Conservation (phyloP, 148 eudicot genomes). For the Vaccinium vitisidaea region DNA sequence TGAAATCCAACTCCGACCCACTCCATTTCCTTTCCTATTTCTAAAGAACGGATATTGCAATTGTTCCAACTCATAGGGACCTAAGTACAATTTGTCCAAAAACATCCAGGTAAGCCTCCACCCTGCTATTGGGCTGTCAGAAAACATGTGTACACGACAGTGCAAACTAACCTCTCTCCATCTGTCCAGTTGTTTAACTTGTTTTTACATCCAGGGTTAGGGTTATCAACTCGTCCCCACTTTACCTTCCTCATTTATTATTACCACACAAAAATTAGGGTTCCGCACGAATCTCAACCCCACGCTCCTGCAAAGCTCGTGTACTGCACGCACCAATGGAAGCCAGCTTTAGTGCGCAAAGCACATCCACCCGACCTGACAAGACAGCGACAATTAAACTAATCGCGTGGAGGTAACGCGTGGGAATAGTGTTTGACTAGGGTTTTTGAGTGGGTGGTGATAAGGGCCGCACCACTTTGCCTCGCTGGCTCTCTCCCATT, state of each 20-base stretch:
- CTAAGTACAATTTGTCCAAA: not conserved
- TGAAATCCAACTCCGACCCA: not conserved
- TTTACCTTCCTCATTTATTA: constrained; percentile 22
- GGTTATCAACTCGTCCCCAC: constrained; percentile 11
- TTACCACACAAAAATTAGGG: constrained; percentile 39
- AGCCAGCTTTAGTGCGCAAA: constrained; percentile 16
- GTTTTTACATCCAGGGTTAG: not conserved
- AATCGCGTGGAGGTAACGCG: constrained; percentile 24
- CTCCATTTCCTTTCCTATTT: not conserved
- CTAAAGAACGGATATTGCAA: not conserved
- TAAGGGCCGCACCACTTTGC: constrained; percentile 6
- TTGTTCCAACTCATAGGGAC: not conserved
- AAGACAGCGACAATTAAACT: constrained; percentile 22
- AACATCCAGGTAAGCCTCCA: not conserved
- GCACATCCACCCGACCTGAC: constrained; percentile 26
- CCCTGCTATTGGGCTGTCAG: not conserved
- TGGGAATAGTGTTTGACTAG: constrained; percentile 18
- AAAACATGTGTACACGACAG: not conserved
- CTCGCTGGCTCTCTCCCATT: constrained; percentile 15
- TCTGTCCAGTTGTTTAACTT: not conserved
- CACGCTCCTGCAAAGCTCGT: not conserved
- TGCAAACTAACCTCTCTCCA: not conserved
- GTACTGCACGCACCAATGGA: constrained; percentile 23
- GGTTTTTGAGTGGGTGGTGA: constrained; percentile 18
- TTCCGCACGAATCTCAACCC: constrained; percentile 15